A percentile compares a stretch with the other conserved stretches of the same genome.
Evolutionary conservation across 768 basidiomycete genomes (phyloP).

Genomic region (Tephrocybe sp.): DNA sequence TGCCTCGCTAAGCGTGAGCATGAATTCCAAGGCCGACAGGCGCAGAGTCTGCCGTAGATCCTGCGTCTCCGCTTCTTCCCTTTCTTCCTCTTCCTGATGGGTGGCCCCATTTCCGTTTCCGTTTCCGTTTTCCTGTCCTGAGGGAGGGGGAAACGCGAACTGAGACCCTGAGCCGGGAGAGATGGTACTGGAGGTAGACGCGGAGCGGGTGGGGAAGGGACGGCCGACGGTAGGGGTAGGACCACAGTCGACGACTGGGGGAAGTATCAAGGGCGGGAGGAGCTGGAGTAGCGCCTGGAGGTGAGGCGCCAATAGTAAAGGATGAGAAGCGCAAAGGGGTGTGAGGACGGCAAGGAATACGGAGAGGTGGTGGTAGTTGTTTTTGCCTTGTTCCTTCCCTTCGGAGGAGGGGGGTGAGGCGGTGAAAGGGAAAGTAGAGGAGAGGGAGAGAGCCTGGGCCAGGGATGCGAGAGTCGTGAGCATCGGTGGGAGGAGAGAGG

Average conservation of each 20-base stretch:
- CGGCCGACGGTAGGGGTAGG: slow-evolving; percentile 49
- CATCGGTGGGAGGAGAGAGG: slow-evolving; percentile 66
- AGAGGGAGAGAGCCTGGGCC: slow-evolving; percentile 33
- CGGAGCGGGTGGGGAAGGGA: slow-evolving; percentile 39
- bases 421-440: slow-evolving; percentile 1
- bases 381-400: too few species aligned
- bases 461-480: slow-evolving; percentile 71
- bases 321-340: slow-evolving; percentile 66
- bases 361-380: slow-evolving; percentile 51
- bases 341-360: slow-evolving; percentile 69
- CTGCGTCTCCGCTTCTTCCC: slow-evolving; percentile 43
- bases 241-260: slow-evolving; percentile 44
- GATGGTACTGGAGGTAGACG: slow-evolving; percentile 10
- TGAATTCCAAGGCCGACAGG: slow-evolving; percentile 77
- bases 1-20: slow-evolving; percentile 80
- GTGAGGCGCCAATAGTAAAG: slow-evolving; percentile 74
- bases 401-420: too few species aligned
- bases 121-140: slow-evolving; percentile 25
- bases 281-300: slow-evolving; percentile 67
- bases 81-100: slow-evolving; percentile 22
- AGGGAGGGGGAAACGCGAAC: slow-evolving; percentile 40
- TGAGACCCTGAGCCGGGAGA: slow-evolving; percentile 21
- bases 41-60: slow-evolving; percentile 73
- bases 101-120: slow-evolving; percentile 27
- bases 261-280: slow-evolving; percentile 70